phyloP scores from a whole-genome alignment of 768 basidiomycete species.

The Lactarius quietus region DNA sequence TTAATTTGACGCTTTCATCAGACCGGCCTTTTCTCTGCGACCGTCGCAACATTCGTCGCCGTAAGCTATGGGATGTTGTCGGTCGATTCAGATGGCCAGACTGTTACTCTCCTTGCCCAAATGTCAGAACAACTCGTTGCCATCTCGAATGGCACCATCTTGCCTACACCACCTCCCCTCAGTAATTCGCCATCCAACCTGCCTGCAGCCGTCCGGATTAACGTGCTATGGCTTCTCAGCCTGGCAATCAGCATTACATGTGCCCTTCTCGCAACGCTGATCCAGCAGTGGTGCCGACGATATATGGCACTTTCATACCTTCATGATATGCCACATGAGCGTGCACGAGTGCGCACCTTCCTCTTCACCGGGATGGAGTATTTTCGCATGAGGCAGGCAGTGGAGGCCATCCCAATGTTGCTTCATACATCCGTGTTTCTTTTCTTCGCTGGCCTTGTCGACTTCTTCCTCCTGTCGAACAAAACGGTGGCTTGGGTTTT shows the following conservation, averaged over 20 bases:
- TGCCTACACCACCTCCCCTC: background rate
- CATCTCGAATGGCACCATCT: background rate
- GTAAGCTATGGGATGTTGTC: background rate
- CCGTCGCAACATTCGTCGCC: conserved; percentile 2
- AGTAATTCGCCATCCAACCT: background rate
- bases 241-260: conserved; percentile 5
- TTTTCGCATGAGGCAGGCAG: conserved; percentile 2
- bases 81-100: background rate
- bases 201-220: background rate
- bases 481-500: conserved; percentile 1
- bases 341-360: conserved; percentile 8
- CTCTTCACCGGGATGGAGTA: conserved; percentile 3
- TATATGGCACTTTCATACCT: conserved; percentile 3
- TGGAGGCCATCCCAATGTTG: conserved; percentile 2
- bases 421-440: conserved; percentile 8
- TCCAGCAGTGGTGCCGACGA: conserved; percentile 1
- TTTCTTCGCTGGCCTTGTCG: conserved; percentile 3
- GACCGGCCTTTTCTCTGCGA: conserved; percentile 11
- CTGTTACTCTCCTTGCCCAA: background rate
- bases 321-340: conserved; percentile 4
- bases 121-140: conserved; percentile 3
- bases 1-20: background rate
- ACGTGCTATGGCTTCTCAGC: conserved; percentile 7
- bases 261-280: conserved; percentile 5
- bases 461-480: conserved; percentile 5